A percentile compares a stretch with the other conserved stretches of the same genome.
These are phyloP conservation scores for Pseudonitzschia delicatissima DNA, from an alignment of 108 stramenopile species.

Conservation along the genomic window DNA sequence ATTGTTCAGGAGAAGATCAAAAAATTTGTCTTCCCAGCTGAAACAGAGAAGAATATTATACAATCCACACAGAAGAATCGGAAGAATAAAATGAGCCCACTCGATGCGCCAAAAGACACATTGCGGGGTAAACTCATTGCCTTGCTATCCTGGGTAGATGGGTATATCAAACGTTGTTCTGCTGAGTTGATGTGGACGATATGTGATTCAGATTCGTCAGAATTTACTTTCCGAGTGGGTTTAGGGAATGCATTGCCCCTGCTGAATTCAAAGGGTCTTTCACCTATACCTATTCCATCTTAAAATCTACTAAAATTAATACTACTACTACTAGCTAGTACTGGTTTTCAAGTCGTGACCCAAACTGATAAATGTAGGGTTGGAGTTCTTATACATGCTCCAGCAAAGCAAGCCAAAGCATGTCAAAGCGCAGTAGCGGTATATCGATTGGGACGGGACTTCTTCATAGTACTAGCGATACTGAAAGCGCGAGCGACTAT, in stretches of 20 bases:
- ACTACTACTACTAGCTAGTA: no score
- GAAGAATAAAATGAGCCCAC: slow-evolving; percentile 67
- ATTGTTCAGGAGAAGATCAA: slow-evolving; percentile 38
- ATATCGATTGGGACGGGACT: no score
- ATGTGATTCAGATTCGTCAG: slow-evolving; percentile 60
- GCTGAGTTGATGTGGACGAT: slow-evolving; percentile 81
- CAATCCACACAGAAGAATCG: slow-evolving; percentile 11
- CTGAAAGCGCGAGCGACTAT: no score
- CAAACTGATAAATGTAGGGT: no score
- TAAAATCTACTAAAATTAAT: no score
- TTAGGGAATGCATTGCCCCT: slow-evolving; percentile 84
- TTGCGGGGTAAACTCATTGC: slow-evolving; percentile 65
- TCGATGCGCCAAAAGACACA: slow-evolving; percentile 78
- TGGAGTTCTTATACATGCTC: no score
- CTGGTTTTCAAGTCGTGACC: no score
- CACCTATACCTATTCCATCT: slow-evolving; percentile 43
- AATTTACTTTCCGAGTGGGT: slow-evolving; percentile 70
- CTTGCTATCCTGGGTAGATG: slow-evolving; percentile 74
- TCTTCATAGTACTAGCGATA: no score
- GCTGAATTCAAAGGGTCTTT: slow-evolving; percentile 69
- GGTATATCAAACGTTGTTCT: slow-evolving; percentile 69
- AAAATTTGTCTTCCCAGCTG: slow-evolving; percentile 59
- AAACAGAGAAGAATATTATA: slow-evolving; percentile 23
- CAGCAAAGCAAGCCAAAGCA: no score
- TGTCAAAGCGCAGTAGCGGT: no score